A percentile compares a stretch with the other conserved stretches of the same genome.
Evolutionary conservation across 768 basidiomycete genomes (phyloP).

Genomic region (Tylopilus felleus): DNA sequence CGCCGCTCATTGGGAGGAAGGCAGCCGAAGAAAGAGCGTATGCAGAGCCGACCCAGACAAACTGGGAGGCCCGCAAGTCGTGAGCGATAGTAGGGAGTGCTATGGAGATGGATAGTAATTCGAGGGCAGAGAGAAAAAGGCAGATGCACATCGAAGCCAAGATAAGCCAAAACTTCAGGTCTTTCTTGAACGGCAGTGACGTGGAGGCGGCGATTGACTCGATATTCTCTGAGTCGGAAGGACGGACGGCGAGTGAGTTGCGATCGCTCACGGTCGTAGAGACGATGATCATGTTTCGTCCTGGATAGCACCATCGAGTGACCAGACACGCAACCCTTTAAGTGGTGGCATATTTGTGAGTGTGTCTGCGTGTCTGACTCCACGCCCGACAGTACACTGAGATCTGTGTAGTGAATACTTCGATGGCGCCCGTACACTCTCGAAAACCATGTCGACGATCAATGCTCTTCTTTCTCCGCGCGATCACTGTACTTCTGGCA

Average conservation of each 20-base stretch:
- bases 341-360: background rate
- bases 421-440: background rate
- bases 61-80: slow-evolving; percentile 26
- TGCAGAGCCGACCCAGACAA: slow-evolving; percentile 37
- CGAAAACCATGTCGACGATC: slow-evolving; percentile 2
- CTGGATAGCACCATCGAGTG: background rate
- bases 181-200: slow-evolving; percentile 3
- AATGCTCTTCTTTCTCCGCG: background rate
- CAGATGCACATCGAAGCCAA: slow-evolving; percentile 25
- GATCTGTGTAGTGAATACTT: background rate
- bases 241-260: background rate
- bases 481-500: background rate
- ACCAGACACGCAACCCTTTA: slow-evolving; percentile 1
- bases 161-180: slow-evolving; percentile 26
- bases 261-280: slow-evolving; percentile 1
- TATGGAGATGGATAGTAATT: slow-evolving; percentile 25
- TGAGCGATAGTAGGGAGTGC: slow-evolving; percentile 35
- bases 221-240: background rate
- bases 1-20: slow-evolving; percentile 36
- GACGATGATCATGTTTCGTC: background rate
- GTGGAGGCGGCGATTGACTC: background rate
- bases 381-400: background rate
- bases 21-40: slow-evolving; percentile 37
- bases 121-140: slow-evolving; percentile 29
- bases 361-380: too few relatives aligned